phyloP scores from a whole-genome alignment of 345 rosid species.

The Euphorbia lathyris region DNA sequence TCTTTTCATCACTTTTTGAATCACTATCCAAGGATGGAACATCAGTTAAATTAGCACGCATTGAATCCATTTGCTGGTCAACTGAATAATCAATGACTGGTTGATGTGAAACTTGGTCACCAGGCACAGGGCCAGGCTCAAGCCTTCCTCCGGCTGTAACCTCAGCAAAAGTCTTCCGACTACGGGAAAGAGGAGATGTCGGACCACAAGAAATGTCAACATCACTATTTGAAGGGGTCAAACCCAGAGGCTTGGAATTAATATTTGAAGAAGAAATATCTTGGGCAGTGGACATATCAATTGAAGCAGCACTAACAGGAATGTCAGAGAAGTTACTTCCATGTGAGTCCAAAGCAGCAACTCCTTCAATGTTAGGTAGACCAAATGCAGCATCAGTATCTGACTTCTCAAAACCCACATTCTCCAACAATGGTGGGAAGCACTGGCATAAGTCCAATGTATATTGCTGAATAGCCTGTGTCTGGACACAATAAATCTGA shows the following conservation, averaged over 20 bases:
- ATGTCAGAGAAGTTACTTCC: conserved; percentile 39
- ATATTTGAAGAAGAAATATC: conserved; percentile 28
- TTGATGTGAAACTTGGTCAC: conserved; percentile 46
- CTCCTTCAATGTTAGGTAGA: conserved; percentile 39
- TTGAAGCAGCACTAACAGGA: conserved; percentile 36
- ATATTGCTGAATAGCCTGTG: conserved; percentile 93
- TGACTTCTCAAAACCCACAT: conserved; percentile 49
- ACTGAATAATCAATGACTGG: conserved; percentile 43
- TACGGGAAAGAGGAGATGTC: conserved; percentile 51
- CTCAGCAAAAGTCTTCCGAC: conserved; percentile 56
- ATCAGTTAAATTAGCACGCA: conserved; percentile 34
- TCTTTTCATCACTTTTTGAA: conserved; percentile 45
- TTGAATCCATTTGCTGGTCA: conserved; percentile 52
- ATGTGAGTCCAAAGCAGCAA: conserved; percentile 33
- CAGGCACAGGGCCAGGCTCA: conserved; percentile 38
- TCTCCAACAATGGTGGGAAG: conserved; percentile 64
- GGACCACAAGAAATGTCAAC: conserved; percentile 39
- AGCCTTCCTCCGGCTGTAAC: conserved; percentile 34
- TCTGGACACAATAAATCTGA: conserved; percentile 88
- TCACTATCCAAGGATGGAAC: conserved; percentile 39
- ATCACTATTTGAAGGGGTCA: conserved; percentile 41
- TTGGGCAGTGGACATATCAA: conserved; percentile 32
- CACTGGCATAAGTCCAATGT: conserved; percentile 75
- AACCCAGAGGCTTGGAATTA: conserved; percentile 41
- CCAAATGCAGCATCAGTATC: conserved; percentile 44